These are phyloP conservation scores for Carex parvula DNA, from an alignment of 176 grass and related monocot genomes.

Conservation along the genomic window DNA sequence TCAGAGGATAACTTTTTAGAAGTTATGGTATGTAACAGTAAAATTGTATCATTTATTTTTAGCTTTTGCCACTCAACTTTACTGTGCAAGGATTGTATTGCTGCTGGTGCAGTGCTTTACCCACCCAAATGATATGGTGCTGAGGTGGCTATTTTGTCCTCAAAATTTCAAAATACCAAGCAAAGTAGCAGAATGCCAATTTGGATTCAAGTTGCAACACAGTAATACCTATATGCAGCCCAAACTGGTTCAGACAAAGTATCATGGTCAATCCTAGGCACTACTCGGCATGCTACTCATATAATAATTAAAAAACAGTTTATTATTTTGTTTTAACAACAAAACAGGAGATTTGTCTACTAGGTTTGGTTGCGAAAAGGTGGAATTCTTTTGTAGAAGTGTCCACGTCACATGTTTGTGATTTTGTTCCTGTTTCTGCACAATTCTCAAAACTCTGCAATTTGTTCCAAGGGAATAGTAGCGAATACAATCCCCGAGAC, in stretches of 20 bases:
- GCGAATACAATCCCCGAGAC: slow-evolving; percentile 19
- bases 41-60: neutral
- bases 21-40: slow-evolving; percentile 46
- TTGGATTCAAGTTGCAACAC: neutral
- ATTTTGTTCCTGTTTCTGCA: slow-evolving; percentile 64
- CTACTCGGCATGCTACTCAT: neutral
- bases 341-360: slow-evolving; percentile 67
- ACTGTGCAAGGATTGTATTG: neutral
- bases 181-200: neutral
- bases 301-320: neutral
- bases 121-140: neutral
- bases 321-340: neutral
- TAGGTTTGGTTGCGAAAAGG: slow-evolving; percentile 51
- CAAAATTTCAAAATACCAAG: neutral
- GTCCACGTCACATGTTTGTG: slow-evolving; percentile 45
- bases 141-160: neutral
- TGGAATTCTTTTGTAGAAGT: slow-evolving; percentile 60
- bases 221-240: neutral
- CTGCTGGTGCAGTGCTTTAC: neutral
- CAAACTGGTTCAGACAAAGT: neutral
- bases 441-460: slow-evolving; percentile 56
- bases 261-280: neutral
- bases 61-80: slow-evolving; percentile 6
- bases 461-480: slow-evolving; percentile 40
- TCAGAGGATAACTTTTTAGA: slow-evolving; percentile 40